Percentiles rank a stretch among this genome's conserved stretches.
Evolutionary conservation across 2,329 filamentous ascomycete genomes (phyloP).

Genomic region (Monilinia polystroma): DNA sequence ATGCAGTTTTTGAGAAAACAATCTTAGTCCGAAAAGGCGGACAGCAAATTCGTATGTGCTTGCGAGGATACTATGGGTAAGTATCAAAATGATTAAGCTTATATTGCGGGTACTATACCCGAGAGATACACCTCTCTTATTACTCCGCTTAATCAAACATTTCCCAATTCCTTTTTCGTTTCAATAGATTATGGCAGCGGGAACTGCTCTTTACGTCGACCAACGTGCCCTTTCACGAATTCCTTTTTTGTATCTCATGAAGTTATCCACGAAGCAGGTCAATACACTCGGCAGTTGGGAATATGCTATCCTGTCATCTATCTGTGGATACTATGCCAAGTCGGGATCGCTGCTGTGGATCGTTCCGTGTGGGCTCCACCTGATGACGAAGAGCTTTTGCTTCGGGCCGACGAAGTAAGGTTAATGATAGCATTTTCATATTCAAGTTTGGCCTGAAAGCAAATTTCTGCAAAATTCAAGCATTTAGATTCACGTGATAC

Average conservation of each 20-base stretch:
- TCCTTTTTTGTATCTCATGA: not conserved
- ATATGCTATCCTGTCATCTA: not conserved
- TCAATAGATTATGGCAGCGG: not conserved
- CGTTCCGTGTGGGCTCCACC: conserved; percentile 11
- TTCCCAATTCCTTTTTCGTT: not conserved
- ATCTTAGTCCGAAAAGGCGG: not conserved
- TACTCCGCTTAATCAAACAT: not conserved
- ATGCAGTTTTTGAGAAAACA: not conserved
- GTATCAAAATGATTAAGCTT: conserved; percentile 4
- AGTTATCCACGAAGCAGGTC: not conserved
- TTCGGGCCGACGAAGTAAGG: not conserved
- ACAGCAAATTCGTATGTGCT: not conserved
- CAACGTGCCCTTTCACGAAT: not conserved
- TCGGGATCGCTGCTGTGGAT: conserved; percentile 8
- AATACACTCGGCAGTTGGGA: not conserved
- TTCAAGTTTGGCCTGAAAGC: not conserved
- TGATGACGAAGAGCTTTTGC: not conserved
- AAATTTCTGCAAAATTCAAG: not conserved
- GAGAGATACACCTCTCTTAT: not conserved
- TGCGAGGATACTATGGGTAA: conserved; percentile 2
- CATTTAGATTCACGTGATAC: not conserved
- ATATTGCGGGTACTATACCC: conserved; percentile 2
- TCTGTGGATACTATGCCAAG: conserved; percentile 13
- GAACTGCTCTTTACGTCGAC: not conserved
- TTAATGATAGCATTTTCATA: not conserved